phyloP scores from a whole-genome alignment of 768 basidiomycete genomes.

The Scleroderma citrinum region DNA sequence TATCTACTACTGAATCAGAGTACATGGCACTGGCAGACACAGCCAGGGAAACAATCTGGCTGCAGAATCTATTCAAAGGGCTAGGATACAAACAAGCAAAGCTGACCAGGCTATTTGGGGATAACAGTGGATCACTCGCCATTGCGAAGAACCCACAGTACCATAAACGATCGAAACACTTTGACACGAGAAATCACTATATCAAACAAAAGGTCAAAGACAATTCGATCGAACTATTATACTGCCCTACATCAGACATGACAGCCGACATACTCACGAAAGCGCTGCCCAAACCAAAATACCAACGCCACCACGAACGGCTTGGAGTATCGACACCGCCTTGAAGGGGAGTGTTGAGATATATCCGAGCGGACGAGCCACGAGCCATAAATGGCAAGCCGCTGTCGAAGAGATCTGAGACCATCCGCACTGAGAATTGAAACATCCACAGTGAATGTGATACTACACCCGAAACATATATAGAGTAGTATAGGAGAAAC shows the following conservation, averaged over 20 bases:
- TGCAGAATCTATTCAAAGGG: slow-evolving; percentile 29
- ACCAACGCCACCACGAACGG: slow-evolving; percentile 5
- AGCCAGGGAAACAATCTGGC: slow-evolving; percentile 7
- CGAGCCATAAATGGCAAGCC: too few relatives aligned
- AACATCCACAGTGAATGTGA: too few relatives aligned
- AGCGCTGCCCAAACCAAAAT: not conserved
- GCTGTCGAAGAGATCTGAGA: too few relatives aligned
- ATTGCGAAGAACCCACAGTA: slow-evolving; percentile 12
- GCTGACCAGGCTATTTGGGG: slow-evolving; percentile 12
- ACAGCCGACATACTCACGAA: slow-evolving; percentile 16
- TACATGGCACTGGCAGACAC: slow-evolving; percentile 6
- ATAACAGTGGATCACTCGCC: slow-evolving; percentile 24
- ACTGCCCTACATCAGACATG: slow-evolving; percentile 18
- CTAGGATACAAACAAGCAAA: slow-evolving; percentile 13
- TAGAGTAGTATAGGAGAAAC: too few relatives aligned
- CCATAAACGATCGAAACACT: slow-evolving; percentile 19
- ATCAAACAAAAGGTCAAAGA: slow-evolving; percentile 24
- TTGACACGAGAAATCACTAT: slow-evolving; percentile 20
- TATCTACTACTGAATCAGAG: not conserved
- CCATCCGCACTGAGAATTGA: too few relatives aligned
- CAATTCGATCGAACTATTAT: slow-evolving; percentile 1
- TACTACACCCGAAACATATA: too few relatives aligned
- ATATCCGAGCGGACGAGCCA: too few relatives aligned
- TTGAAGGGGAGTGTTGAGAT: slow-evolving; percentile 21
- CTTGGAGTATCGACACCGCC: slow-evolving; percentile 2